A percentile compares a stretch with the other conserved stretches of the same genome.
Evolutionary conservation across 2,329 filamentous ascomycete species (phyloP).

Genomic region (Monosporascus sp.): DNA sequence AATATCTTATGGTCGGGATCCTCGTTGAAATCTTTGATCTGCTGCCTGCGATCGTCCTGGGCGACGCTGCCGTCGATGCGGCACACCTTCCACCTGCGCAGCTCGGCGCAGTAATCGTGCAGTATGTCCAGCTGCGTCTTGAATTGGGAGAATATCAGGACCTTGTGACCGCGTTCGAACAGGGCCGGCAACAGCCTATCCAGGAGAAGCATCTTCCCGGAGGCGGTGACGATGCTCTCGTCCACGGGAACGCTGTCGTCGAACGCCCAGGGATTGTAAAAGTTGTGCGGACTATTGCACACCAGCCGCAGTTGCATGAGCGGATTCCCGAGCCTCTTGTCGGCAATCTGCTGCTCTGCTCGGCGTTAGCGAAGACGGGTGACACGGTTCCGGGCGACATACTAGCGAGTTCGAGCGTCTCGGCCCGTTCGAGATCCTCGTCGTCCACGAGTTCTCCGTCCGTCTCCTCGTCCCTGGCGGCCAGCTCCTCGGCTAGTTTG

Average conservation of each 20-base stretch:
- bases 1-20: conserved; percentile 68
- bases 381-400: conserved; percentile 28
- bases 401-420: conserved; percentile 73
- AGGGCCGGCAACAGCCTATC: conserved; percentile 78
- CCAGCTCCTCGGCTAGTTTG: conserved; percentile 62
- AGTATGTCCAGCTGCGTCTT: conserved; percentile 90
- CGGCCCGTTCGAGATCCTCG: conserved; percentile 60
- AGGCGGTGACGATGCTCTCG: conserved; percentile 76
- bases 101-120: conserved; percentile 74
- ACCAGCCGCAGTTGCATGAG: conserved; percentile 86
- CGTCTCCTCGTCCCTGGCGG: conserved; percentile 33
- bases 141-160: conserved; percentile 95
- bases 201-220: conserved; percentile 92
- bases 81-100: conserved; percentile 75
- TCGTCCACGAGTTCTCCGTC: conserved; percentile 33
- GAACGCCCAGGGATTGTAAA: conserved; percentile 82
- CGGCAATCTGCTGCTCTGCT: conserved; percentile 73
- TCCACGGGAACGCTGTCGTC: conserved; percentile 59
- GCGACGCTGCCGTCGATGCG: conserved; percentile 87
- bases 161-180: conserved; percentile 73
- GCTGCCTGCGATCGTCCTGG: conserved; percentile 63
- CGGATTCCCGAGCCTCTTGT: conserved; percentile 90
- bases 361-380: conserved; percentile 22
- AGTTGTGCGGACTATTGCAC: conserved; percentile 93
- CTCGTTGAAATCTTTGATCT: conserved; percentile 70